Conservation (phyloP, 331 rosid species). For the Pyrus hybrid region DNA sequence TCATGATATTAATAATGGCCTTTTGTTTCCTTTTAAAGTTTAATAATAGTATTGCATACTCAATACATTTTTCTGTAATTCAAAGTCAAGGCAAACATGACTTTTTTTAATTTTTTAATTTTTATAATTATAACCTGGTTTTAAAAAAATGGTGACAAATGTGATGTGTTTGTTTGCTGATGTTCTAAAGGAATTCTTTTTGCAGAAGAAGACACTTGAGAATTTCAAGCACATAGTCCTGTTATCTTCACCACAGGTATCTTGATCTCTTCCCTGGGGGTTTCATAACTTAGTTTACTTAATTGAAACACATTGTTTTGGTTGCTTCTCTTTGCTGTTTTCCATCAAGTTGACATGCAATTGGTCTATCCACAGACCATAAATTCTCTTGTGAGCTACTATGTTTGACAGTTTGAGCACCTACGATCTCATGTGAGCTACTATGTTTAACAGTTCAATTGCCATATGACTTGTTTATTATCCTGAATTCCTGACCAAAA, state of each 20-base stretch:
- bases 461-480: not conserved
- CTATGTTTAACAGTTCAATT: not conserved
- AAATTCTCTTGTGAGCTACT: not conserved
- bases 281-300: not conserved
- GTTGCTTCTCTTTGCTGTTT: not conserved
- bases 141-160: not conserved
- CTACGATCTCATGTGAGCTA: not conserved
- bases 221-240: slow-evolving; percentile 73
- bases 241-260: slow-evolving; percentile 95
- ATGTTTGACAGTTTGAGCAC: not conserved
- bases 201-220: slow-evolving; percentile 83
- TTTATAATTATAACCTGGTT: not conserved
- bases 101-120: not conserved
- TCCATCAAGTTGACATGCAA: not conserved
- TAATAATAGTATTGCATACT: not conserved
- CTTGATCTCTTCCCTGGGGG: slow-evolving; percentile 6
- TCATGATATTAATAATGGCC: not conserved
- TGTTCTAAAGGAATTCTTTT: slow-evolving; percentile 14
- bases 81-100: not conserved
- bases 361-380: not conserved
- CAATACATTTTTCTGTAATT: not conserved
- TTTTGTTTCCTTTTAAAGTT: too few relatives aligned
- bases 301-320: not conserved
- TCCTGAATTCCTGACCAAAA: not conserved
- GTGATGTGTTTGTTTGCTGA: not conserved